These are phyloP conservation scores for Neospermospora avenae DNA, from an alignment of 2,329 filamentous ascomycete genomes.

Conservation along the genomic window DNA sequence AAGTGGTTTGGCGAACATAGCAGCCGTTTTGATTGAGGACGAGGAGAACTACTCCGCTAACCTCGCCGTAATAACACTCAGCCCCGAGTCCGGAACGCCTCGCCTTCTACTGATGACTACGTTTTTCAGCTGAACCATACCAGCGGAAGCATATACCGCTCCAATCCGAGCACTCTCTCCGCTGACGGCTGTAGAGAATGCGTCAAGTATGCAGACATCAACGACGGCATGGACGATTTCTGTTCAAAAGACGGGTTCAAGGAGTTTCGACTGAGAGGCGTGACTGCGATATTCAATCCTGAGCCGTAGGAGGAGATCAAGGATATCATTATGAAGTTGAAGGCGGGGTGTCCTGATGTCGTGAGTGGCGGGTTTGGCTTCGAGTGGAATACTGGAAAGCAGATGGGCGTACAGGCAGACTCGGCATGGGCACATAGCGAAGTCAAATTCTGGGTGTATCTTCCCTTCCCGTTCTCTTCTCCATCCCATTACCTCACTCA, in stretches of 20 bases:
- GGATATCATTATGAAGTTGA: not conserved
- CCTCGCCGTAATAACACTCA: not conserved
- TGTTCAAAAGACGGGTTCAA: not conserved
- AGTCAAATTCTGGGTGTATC: not conserved
- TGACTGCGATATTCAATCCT: not conserved
- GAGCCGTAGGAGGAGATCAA: not conserved
- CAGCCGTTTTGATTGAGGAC: not conserved
- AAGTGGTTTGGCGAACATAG: not conserved
- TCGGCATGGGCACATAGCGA: not conserved
- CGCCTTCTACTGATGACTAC: not conserved
- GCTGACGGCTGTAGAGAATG: not conserved
- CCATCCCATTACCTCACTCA: too few relatives aligned
- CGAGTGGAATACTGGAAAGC: not conserved
- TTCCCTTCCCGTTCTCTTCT: not conserved
- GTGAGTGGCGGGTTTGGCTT: not conserved
- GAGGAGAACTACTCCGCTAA: not conserved
- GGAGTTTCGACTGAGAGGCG: not conserved
- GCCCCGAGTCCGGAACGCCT: not conserved
- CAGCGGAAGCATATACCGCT: not conserved
- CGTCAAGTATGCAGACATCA: not conserved
- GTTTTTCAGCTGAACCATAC: not conserved
- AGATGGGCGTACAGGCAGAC: not conserved
- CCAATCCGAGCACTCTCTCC: not conserved
- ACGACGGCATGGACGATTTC: not conserved
- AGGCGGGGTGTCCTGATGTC: not conserved